Evolutionary conservation across 2,329 filamentous ascomycete genomes (phyloP), one percentile per base, ranked within the genome.

Genomic region (Lachnellula occidentalis): DNA sequence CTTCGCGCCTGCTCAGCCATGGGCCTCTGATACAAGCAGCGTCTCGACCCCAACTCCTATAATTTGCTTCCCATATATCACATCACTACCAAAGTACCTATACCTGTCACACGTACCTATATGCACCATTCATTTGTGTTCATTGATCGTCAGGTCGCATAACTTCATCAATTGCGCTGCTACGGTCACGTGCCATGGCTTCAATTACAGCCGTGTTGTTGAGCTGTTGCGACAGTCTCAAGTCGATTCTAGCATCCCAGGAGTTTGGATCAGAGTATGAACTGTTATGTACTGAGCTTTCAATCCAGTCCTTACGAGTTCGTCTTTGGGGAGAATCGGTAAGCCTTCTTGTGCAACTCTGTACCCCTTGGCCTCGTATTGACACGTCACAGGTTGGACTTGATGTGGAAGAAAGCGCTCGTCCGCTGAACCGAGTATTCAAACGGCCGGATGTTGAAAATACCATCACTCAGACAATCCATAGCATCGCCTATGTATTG

Each of bases 241-340:
- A 58, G 34, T 57, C 52, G 9, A 56, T 59, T 34, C 48, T 61
- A 5, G 61, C 56, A 17, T 50, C 58, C 34, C 55, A 60, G 42
- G 53, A 60, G 8, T 64, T 64, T 31, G 61, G 61, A 3, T 46
- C 52, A 5, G 59, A 64, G 21, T 64, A 63, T 45, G 61, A 64
- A 45, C 27, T 63, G 17, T 27, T 62, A 15, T 61, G 59, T 37
- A 62, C 58, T 5, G 62, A 64, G 43, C 53, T 64, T 43, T 58
- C 57, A 5, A 48, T 63, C 11, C 61, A 63, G 54, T 63, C 51
- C 48, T 45, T 61, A 31, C 52, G 62, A 36, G 49, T 64, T 24
- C 58, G 55, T 31, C 50, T 63, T 2, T 64, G 62, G 62, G 61
- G 58, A 37, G 57, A 64, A 47, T 59, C 61, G 31, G 61, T 64